phyloP scores from a whole-genome alignment of 805 yeast genomes.

The Candida rishiriensis region DNA sequence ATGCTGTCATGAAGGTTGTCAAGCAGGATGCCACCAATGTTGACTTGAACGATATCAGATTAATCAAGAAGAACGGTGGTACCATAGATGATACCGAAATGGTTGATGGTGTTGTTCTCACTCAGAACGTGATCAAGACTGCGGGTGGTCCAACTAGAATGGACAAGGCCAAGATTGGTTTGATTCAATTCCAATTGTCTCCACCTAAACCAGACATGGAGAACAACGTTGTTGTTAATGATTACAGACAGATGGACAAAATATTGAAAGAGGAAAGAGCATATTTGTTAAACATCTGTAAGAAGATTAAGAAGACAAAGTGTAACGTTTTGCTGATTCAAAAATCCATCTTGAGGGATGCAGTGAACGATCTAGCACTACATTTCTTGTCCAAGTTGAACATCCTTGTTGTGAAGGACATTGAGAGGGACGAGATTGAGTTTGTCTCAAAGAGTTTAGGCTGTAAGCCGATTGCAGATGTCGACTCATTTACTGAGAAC shows the following conservation, averaged over 20 bases:
- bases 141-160: conserved; percentile 95
- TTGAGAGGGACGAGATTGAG: conserved; percentile 94
- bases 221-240: conserved; percentile 94
- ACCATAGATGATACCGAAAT: conserved; percentile 95
- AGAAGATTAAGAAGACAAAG: conserved; percentile 93
- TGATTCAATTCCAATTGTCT: conserved; percentile 89
- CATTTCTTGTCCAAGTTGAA: conserved; percentile 92
- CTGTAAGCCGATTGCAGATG: conserved; percentile 94
- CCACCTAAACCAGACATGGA: conserved; percentile 98
- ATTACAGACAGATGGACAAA: conserved; percentile 98
- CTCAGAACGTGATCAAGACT: conserved; percentile 81
- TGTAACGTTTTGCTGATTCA: conserved; percentile 90
- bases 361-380: conserved; percentile 89
- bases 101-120: conserved; percentile 88
- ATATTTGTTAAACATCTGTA: conserved; percentile 88
- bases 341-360: conserved; percentile 90
- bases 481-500: conserved; percentile 89
- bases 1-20: conserved; percentile 75
- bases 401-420: conserved; percentile 91
- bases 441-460: conserved; percentile 81
- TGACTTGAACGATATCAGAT: conserved; percentile 81
- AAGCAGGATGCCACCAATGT: conserved; percentile 51
- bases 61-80: conserved; percentile 93
- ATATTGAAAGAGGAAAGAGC: conserved; percentile 97
- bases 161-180: conserved; percentile 89